Base-by-base conservation (phyloP, 2,329 filamentous ascomycete genomes). In the Penicillium sp. region DNA sequence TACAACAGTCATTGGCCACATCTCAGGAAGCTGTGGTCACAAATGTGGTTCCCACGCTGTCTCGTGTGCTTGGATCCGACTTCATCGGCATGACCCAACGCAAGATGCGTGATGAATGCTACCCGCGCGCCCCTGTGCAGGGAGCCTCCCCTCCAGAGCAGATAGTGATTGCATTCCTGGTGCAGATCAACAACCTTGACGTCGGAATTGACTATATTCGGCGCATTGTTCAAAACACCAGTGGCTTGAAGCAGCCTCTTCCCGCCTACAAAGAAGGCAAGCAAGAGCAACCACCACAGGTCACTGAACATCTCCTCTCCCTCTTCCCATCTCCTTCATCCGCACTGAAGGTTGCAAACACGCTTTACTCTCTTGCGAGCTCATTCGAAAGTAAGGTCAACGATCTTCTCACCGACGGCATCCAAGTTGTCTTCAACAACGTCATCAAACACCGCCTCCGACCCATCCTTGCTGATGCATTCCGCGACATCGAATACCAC, bases 61-160 rank as follows among this genome's bases (percentile, higher is more conserved):
- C 89, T 19, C 86, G 91, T 33, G 88, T 99, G 0, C 83, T 99
- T 4, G 87, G 89, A 29, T 87, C 87, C 3, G 95, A 99, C 73
- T 99, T 98, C 71, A 88, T 98, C 63, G 91, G 91, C 67, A 97
- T 99, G 92, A 88, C 96, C 39, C 93, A 98, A 74, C 88, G 93
- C 57, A 96, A 96, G 76, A 98, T 99, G 95, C 87, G 92, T 45
- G 92, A 98, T 71, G 95, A 99, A 74, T 90, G 88, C 60, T 98
- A 97, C 70, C 95, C 93, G 0, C 91, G 89, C 68, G 82, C 91
- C 2, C 79, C 86, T 0, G 84, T 93, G 1, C 88, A 91, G 72
- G 92, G 92, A 39, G 89, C 87, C 0, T 82, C 93, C 45, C 93
- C 93, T 0, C 91, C 93, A 0, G 95, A 99, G 73, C 87, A 92